phyloP scores from a whole-genome alignment of 495 filamentous ascomycete genomes.

The Xylona heveae region DNA sequence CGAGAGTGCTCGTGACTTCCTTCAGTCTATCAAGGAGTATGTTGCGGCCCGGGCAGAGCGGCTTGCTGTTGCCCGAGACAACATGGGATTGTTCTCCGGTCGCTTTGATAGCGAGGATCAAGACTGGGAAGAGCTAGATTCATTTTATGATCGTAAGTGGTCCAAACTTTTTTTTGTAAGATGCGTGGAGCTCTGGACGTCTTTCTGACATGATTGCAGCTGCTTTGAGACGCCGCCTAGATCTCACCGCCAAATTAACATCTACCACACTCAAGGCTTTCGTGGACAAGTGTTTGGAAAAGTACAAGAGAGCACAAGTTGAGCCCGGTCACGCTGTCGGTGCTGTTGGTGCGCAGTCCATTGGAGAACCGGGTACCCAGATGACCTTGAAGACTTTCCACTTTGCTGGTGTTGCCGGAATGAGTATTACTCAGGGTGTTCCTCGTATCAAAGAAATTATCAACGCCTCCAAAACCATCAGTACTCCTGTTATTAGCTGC shows the following conservation, averaged over 20 bases:
- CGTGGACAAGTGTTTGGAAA: conserved; percentile 60
- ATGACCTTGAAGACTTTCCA: conserved; percentile 99
- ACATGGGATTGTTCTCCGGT: conserved; percentile 9
- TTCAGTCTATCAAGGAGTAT: conserved; percentile 52
- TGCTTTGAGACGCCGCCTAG: conserved; percentile 24
- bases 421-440: conserved; percentile 97
- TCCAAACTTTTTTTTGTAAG: no score
- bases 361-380: conserved; percentile 94
- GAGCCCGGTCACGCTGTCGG: conserved; percentile 96
- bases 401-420: conserved; percentile 97
- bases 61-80: conserved; percentile 26
- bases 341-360: conserved; percentile 90
- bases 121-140: conserved; percentile 4
- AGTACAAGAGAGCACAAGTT: conserved; percentile 74
- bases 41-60: conserved; percentile 33
- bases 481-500: conserved; percentile 82
- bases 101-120: conserved; percentile 6
- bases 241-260: conserved; percentile 67
- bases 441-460: conserved; percentile 99
- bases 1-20: conserved; percentile 66
- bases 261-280: conserved; percentile 48
- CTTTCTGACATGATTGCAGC: no score
- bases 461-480: conserved; percentile 83
- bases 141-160: not conserved
- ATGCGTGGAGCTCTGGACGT: no score